phyloP scores from a whole-genome alignment of 1,284 basidiomycete species.

The Trichosporon coremiiforme region DNA sequence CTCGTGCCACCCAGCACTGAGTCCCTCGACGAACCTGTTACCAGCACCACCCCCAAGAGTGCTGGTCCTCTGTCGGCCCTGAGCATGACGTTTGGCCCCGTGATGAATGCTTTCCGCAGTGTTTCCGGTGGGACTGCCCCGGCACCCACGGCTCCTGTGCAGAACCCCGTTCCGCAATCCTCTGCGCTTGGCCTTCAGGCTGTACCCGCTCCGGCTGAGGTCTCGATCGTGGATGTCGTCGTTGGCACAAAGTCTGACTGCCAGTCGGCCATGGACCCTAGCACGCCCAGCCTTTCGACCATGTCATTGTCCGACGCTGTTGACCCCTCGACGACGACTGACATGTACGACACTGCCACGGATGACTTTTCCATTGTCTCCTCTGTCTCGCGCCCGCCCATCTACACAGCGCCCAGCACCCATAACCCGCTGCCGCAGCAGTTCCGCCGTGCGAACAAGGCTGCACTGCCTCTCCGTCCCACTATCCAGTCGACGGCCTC shows the following conservation, averaged over 20 bases:
- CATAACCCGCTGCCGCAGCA: slow-evolving; percentile 20
- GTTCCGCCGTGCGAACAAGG: slow-evolving; percentile 22
- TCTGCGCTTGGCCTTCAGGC: slow-evolving; percentile 35
- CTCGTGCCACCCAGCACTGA: slow-evolving; percentile 29
- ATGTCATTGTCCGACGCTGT: slow-evolving; percentile 49
- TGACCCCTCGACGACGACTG: slow-evolving; percentile 41
- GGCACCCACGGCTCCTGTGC: slow-evolving; percentile 13
- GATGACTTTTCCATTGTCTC: slow-evolving; percentile 41
- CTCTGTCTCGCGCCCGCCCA: slow-evolving; percentile 22
- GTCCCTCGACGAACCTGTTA: slow-evolving; percentile 25
- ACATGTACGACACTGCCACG: slow-evolving; percentile 41
- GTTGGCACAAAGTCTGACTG: slow-evolving; percentile 33
- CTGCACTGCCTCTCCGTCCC: slow-evolving; percentile 36
- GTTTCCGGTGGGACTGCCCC: slow-evolving; percentile 24
- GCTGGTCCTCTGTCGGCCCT: slow-evolving; percentile 37
- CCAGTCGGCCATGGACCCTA: slow-evolving; percentile 13
- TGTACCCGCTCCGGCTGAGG: slow-evolving; percentile 39
- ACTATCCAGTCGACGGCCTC: slow-evolving; percentile 39
- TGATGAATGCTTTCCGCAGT: slow-evolving; percentile 46
- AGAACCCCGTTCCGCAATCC: neutral
- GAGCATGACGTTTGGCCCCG: slow-evolving; percentile 36
- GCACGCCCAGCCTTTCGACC: slow-evolving; percentile 50
- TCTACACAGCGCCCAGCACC: slow-evolving; percentile 13
- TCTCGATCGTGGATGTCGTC: slow-evolving; percentile 43
- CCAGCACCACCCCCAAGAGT: slow-evolving; percentile 22